Evolutionary conservation across 805 yeast genomes (phyloP).

Genomic region (Hagleromyces aurorensis): DNA sequence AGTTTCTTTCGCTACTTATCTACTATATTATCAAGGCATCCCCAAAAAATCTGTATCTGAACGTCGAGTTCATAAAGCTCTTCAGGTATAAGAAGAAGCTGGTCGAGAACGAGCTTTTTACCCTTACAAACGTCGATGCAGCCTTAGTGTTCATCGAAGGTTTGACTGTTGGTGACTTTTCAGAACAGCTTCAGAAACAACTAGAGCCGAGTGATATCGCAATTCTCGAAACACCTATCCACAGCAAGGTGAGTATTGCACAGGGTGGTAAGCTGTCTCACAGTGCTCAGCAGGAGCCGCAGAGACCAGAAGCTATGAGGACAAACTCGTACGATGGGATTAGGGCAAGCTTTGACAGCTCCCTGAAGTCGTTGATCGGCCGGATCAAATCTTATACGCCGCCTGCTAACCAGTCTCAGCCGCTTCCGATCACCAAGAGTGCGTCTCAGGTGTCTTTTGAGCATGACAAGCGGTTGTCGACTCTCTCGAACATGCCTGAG

Average conservation of each 20-base stretch:
- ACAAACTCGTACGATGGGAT: conserved; percentile 25
- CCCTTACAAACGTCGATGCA: conserved; percentile 30
- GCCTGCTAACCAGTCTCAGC: conserved; percentile 16
- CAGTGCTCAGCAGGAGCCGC: conserved; percentile 3
- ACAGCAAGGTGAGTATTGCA: conserved; percentile 18
- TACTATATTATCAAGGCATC: conserved; percentile 21
- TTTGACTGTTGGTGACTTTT: conserved; percentile 19
- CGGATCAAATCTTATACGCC: conserved; percentile 29
- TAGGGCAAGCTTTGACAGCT: conserved; percentile 24
- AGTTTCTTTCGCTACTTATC: conserved; percentile 26
- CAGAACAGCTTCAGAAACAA: conserved; percentile 14
- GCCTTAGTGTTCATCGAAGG: conserved; percentile 29
- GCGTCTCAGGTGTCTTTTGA: conserved; percentile 14
- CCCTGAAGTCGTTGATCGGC: conserved; percentile 25
- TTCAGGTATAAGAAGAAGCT: conserved; percentile 29
- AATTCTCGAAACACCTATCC: conserved; percentile 15
- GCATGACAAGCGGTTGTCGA: conserved; percentile 5
- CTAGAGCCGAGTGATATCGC: conserved; percentile 11
- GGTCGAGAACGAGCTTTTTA: conserved; percentile 28
- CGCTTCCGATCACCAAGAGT: conserved; percentile 13
- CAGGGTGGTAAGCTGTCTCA: conserved; percentile 1
- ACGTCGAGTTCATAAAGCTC: conserved; percentile 25
- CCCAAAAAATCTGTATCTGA: conserved; percentile 23
- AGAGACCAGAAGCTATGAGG: conserved; percentile 13
- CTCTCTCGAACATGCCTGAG: conserved; percentile 4